A percentile compares a stretch with the other conserved stretches of the same genome.
phyloP scores from a whole-genome alignment of 495 filamentous ascomycete species.

The Cercophora scortea region DNA sequence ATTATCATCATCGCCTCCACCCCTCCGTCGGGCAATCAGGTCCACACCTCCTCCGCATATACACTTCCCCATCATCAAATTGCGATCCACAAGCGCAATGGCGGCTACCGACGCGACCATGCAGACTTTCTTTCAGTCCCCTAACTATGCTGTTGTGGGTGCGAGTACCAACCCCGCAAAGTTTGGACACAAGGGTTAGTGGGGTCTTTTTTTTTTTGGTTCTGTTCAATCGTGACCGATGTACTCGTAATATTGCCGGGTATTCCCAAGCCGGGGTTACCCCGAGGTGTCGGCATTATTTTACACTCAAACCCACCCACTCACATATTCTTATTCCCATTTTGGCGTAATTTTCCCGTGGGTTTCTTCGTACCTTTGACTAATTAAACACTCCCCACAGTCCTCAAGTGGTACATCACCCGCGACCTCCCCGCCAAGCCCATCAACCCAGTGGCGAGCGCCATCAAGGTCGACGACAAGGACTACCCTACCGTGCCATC shows the following conservation, averaged over 20 bases:
- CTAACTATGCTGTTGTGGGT: conserved; percentile 83
- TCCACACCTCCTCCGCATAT: too few relatives aligned
- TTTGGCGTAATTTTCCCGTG: too few relatives aligned
- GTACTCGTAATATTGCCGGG: too few relatives aligned
- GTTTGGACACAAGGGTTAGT: conserved; percentile 81
- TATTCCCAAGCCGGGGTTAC: too few relatives aligned
- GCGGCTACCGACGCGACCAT: conserved; percentile 54
- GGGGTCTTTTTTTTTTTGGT: not conserved
- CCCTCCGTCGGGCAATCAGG: too few relatives aligned
- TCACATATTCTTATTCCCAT: too few relatives aligned
- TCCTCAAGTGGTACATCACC: conserved; percentile 80
- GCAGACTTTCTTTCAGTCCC: conserved; percentile 72
- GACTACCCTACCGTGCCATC: conserved; percentile 58
- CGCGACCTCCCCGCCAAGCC: conserved; percentile 72
- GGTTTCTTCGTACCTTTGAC: not conserved
- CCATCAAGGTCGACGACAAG: conserved; percentile 44
- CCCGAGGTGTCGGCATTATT: too few relatives aligned
- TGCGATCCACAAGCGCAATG: conserved; percentile 10
- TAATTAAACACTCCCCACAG: conserved; percentile 40
- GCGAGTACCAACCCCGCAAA: conserved; percentile 77
- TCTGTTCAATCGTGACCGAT: too few relatives aligned
- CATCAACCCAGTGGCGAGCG: conserved; percentile 64
- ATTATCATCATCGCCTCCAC: too few relatives aligned
- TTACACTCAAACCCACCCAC: too few relatives aligned
- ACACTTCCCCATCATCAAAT: too few relatives aligned